Base-by-base conservation (phyloP, 176 grass and related monocot species). In the Leersia perrieri region DNA sequence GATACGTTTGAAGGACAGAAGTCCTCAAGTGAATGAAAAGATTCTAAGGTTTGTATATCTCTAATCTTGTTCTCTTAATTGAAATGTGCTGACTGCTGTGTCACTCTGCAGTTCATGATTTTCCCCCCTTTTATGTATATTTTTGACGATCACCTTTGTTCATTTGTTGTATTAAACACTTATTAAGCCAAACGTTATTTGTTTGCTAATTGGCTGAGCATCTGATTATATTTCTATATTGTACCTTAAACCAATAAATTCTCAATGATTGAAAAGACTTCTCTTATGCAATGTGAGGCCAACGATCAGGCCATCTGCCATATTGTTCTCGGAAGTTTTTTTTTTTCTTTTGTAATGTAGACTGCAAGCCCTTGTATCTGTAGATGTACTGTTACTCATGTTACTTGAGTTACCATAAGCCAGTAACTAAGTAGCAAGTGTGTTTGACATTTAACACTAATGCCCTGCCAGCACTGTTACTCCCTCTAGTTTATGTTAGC, bases 1-100 rank as follows among this genome's bases (percentile, higher is more conserved):
- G 87, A 98, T 98, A 87, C 84, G 92, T 30, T 51, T 98, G 42
- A 98, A 93, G 84, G 95, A 98, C 75, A 95, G 36, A 93, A 93
- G 77, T 76, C 84, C 86, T 87, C 92, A 90, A 85, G 87, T 94
- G 75, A 93, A 93, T 66, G 90, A 98, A 66, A 98, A 93, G 83
- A 98, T 98, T 84, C 36, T 94, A 35, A 98, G 95, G 95, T 98
- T 85, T 82, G 58, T 86, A 55, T 91, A 33, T 51, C 32, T 65
- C 27, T 11, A 33, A 74, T 77, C 51, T 73, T 51, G 73, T 70
- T 84, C 18, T 77, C 60, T 70, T 88, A 45, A 31, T n/a, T 79
- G 15, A 80, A 74, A 68, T 30, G 2, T 79, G 4, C 20, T 62
- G 20, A 12, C 1, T 79, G 4, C 25, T 74, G 26, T 75, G 29